Conservation (phyloP, 768 basidiomycete genomes). For the Suillus spraguei region DNA sequence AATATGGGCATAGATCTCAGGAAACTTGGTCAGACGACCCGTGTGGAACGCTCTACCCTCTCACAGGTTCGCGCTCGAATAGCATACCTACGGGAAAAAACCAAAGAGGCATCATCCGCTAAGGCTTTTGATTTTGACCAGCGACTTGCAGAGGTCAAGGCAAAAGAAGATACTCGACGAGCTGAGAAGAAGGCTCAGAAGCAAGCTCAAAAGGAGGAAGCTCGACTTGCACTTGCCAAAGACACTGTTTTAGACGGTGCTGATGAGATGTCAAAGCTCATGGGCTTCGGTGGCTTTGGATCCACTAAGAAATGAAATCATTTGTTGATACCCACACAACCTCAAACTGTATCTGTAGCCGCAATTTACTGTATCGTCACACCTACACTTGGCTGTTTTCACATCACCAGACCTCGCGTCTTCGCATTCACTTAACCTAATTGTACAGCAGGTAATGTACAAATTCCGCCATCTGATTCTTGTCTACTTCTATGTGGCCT, state of each 20-base stretch:
- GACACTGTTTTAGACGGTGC: conserved; percentile 50
- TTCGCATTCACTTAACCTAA: conserved; percentile 7
- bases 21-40: conserved; percentile 93
- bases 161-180: conserved; percentile 66
- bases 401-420: not conserved
- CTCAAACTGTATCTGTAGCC: conserved; percentile 16
- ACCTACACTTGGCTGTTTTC: conserved; percentile 5
- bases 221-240: conserved; percentile 65
- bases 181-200: conserved; percentile 79
- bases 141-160: conserved; percentile 81
- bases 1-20: conserved; percentile 75
- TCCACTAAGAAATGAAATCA: conserved; percentile 73
- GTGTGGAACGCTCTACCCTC: conserved; percentile 85
- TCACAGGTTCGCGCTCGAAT: conserved; percentile 93
- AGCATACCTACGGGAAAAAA: conserved; percentile 83
- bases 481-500: conserved; percentile 4
- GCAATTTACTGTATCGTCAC: conserved; percentile 19
- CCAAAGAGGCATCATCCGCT: conserved; percentile 76
- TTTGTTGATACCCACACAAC: conserved; percentile 22
- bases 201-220: conserved; percentile 75
- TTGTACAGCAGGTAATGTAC: conserved; percentile 27
- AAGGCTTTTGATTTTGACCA: conserved; percentile 96
- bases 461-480: conserved; percentile 7
- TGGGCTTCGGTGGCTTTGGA: conserved; percentile 94
- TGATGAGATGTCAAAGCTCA: conserved; percentile 74